Conservation (phyloP, 2,329 filamentous ascomycete species). For the Didymella pomorum region DNA sequence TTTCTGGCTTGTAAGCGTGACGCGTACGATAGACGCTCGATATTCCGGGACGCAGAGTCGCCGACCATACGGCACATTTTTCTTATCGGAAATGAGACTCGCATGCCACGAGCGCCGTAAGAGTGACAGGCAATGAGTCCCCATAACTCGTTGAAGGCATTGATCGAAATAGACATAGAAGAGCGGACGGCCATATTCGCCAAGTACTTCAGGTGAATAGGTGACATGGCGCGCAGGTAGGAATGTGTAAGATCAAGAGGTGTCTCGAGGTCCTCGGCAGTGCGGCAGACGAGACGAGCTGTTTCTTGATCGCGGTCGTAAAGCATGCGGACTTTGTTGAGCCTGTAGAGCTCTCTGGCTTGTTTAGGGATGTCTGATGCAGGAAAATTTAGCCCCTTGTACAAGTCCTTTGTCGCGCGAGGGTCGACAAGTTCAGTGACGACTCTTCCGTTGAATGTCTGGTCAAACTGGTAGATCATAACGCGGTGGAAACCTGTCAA, state of each 20-base stretch:
- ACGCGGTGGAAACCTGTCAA: conserved; percentile 90
- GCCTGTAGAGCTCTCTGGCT: conserved; percentile 85
- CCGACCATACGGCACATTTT: conserved; percentile 92
- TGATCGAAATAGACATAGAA: conserved; percentile 94
- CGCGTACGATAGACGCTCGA: conserved; percentile 86
- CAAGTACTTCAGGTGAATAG: conserved; percentile 87
- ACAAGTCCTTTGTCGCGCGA: conserved; percentile 79
- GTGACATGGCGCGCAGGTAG: conserved; percentile 88
- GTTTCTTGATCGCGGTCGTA: conserved; percentile 86
- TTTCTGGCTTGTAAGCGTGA: conserved; percentile 85
- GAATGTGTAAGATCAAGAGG: conserved; percentile 85
- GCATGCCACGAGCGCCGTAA: conserved; percentile 79
- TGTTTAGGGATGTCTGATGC: conserved; percentile 87
- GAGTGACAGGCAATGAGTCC: conserved; percentile 86
- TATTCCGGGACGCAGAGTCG: conserved; percentile 85
- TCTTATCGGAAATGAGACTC: conserved; percentile 88
- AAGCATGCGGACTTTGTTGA: conserved; percentile 87
- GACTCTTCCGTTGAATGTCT: conserved; percentile 81
- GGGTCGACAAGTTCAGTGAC: conserved; percentile 89
- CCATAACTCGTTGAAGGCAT: conserved; percentile 85
- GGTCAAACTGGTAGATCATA: conserved; percentile 92
- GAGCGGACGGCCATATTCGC: conserved; percentile 90
- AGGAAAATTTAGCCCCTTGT: conserved; percentile 87
- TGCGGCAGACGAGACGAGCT: conserved; percentile 81
- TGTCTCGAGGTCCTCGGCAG: conserved; percentile 73